Base-by-base conservation (phyloP, 2,329 filamentous ascomycete species). In the Fusarium mangiferae region DNA sequence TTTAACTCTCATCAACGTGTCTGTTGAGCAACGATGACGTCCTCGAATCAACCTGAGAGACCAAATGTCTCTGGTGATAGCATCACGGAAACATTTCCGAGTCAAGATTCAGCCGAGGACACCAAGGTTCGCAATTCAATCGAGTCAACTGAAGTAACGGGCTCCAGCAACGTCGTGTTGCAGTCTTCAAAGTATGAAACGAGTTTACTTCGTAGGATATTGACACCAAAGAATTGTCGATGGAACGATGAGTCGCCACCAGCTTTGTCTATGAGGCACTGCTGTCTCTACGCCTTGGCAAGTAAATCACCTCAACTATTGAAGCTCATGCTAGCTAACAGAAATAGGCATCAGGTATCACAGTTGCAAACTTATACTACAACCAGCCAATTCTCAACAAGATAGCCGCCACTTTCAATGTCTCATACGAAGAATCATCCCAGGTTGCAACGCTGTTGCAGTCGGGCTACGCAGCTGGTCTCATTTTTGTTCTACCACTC, bases 291-390 rank as follows among this genome's bases (percentile, higher is more conserved):
- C 70, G 91, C 88, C 3, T 87, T 92, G 77, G 92, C 87, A 74
- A 72, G 82, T 76, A 22, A 4, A n/a, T 18, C 8, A n/a, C 10
- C 12, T 35, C 28, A 10, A 20, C 11, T 22, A 15, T 5, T 6
- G 6, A 13, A 22, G 13, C 20, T 26, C 6, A 4, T 38, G 17
- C 10, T n/a, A n/a, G 30, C 18, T 49, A 6, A 66, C 15, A 39
- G 15, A 36, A 8, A 11, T 6, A 89, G 88, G 82, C 88, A 6
- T 83, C 84, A 1, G 87, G 90, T 8, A 90, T 94, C 74, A 94
- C 92, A 2, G 93, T 95, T 12, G 93, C 93, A 24, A 95, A 95
- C 75, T 84, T 96, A 7, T 96, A 96, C 83, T 95, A 96, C 81
- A 93, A 89, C 67, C 93, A 95, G 77, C 93, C 94, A 0, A 93